Conservation (phyloP, 441 rosid genomes). For the Pelargonium australe region DNA sequence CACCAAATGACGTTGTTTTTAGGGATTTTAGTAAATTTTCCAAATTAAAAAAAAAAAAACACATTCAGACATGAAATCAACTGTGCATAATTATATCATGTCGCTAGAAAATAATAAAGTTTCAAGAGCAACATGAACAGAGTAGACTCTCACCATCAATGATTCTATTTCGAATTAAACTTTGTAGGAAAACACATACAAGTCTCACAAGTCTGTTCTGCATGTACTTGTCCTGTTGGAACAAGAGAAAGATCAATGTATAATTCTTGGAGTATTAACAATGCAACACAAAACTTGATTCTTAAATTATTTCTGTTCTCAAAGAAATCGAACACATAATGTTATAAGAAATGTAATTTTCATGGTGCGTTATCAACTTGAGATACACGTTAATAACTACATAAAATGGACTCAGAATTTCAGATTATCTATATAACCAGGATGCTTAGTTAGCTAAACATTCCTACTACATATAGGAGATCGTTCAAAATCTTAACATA, state of each 20-base stretch:
- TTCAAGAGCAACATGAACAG: background rate
- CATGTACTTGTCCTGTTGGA: slow-evolving; percentile 91
- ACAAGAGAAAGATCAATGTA: slow-evolving; percentile 10
- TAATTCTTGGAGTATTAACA: background rate
- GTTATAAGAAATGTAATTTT: background rate
- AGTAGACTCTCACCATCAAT: slow-evolving; percentile 58
- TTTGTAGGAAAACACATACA: slow-evolving; percentile 93
- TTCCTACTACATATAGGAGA: too few relatives aligned
- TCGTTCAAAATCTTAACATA: too few relatives aligned
- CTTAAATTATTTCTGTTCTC: background rate
- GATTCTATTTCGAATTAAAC: slow-evolving; percentile 79
- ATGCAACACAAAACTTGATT: background rate
- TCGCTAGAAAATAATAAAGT: background rate
- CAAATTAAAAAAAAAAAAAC: background rate
- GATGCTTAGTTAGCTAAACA: too few relatives aligned
- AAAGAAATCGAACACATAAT: background rate
- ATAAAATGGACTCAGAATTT: background rate
- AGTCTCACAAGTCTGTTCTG: slow-evolving; percentile 98
- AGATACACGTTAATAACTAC: background rate
- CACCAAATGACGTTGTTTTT: too few relatives aligned
- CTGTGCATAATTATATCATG: background rate
- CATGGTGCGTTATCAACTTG: background rate
- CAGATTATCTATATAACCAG: background rate
- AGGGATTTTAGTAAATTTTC: too few relatives aligned
- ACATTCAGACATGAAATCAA: background rate